Conservation (phyloP, 202 grass and related monocot genomes). For the Digitaria exilis region DNA sequence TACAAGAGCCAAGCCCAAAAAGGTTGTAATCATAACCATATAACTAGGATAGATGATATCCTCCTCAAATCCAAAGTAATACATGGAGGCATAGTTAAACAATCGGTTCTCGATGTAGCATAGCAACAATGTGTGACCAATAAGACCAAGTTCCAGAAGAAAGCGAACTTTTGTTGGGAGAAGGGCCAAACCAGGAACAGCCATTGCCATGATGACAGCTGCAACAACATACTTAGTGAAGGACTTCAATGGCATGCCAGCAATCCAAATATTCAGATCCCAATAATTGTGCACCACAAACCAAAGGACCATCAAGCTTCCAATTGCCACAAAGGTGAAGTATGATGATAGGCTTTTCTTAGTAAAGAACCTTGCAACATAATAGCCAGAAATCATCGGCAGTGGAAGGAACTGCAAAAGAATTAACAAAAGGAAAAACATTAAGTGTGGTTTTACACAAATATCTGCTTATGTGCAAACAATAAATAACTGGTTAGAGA, state of each 20-base stretch:
- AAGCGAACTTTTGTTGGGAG: conserved; percentile 77
- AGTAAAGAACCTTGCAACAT: conserved; percentile 89
- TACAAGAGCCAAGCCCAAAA: conserved; percentile 83
- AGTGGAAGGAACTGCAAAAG: conserved; percentile 80
- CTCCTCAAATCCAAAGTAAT: conserved; percentile 96
- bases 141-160: conserved; percentile 84
- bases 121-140: conserved; percentile 82
- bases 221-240: conserved; percentile 91
- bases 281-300: conserved; percentile 98
- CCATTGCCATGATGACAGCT: conserved; percentile 82
- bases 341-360: conserved; percentile 97
- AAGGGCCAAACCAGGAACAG: conserved; percentile 86
- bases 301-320: conserved; percentile 97
- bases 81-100: conserved; percentile 88
- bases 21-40: conserved; percentile 86
- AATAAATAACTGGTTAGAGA: conserved; percentile 1
- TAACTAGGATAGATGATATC: conserved; percentile 96
- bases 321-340: conserved; percentile 88
- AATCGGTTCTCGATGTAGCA: conserved; percentile 94
- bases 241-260: conserved; percentile 92
- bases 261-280: conserved; percentile 99
- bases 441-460: conserved; percentile 13
- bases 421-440: conserved; percentile 4
- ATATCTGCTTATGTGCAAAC: background rate
- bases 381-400: conserved; percentile 91